Conservation (phyloP, 306 rosid genomes). For the Oxytropis ochrocephala region DNA sequence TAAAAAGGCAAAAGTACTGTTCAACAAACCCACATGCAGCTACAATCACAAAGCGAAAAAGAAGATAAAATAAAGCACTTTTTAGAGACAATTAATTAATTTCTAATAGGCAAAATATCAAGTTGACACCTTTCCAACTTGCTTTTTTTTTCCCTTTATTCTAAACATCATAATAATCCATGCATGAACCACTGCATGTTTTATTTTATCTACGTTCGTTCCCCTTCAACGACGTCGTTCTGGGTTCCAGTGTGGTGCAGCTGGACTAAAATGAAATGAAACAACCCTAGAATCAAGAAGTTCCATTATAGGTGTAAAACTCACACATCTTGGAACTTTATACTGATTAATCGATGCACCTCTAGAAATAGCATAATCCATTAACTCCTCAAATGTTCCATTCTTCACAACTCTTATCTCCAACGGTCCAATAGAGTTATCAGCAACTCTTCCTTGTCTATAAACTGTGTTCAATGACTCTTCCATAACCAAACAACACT, state of each 20-base stretch:
- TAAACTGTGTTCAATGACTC: slow-evolving; percentile 80
- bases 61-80: slow-evolving; percentile 9
- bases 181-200: slow-evolving; percentile 15
- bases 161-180: neutral
- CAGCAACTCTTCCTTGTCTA: slow-evolving; percentile 76
- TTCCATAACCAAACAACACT: slow-evolving; percentile 75
- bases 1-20: neutral
- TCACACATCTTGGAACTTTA: slow-evolving; percentile 89
- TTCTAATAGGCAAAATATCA: neutral
- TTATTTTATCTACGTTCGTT: neutral
- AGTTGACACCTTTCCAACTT: neutral
- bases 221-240: slow-evolving; percentile 48
- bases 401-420: slow-evolving; percentile 82
- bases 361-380: slow-evolving; percentile 90
- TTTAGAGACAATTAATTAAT: neutral
- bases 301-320: slow-evolving; percentile 73
- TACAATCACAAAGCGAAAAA: slow-evolving; percentile 5
- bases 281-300: slow-evolving; percentile 70
- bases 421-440: slow-evolving; percentile 79
- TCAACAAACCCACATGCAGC: slow-evolving; percentile 25
- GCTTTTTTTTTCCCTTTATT: neutral
- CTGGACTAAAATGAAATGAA: slow-evolving; percentile 76
- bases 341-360: slow-evolving; percentile 95
- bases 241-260: slow-evolving; percentile 74
- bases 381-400: slow-evolving; percentile 88